Conservation (phyloP, 176 grass and related monocot species). For the Aegilops tauschii region DNA sequence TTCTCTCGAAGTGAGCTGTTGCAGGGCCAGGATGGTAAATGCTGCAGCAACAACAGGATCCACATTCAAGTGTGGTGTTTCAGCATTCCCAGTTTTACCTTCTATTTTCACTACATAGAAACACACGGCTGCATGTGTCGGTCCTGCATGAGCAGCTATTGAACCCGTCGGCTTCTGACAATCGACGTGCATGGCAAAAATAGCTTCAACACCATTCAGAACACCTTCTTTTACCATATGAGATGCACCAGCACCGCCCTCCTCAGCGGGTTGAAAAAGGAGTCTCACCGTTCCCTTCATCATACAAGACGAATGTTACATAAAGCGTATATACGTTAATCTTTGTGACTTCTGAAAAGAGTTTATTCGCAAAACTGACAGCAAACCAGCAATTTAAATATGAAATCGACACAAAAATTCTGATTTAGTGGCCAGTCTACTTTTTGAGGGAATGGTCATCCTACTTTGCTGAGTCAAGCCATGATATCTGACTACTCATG, state of each 20-base stretch:
- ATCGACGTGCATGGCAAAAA: slow-evolving; percentile 84
- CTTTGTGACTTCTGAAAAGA: not conserved
- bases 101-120: slow-evolving; percentile 79
- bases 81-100: slow-evolving; percentile 77
- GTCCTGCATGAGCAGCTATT: slow-evolving; percentile 57
- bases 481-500: not conserved
- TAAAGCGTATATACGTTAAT: not conserved
- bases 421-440: not conserved
- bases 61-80: slow-evolving; percentile 67
- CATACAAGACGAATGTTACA: slow-evolving; percentile 13
- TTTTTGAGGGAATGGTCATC: not conserved
- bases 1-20: slow-evolving; percentile 83
- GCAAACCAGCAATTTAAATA: slow-evolving; percentile 4
- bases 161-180: slow-evolving; percentile 48
- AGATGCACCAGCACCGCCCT: slow-evolving; percentile 86
- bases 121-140: slow-evolving; percentile 66
- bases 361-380: not conserved
- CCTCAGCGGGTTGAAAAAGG: slow-evolving; percentile 94
- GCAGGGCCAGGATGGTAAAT: slow-evolving; percentile 61
- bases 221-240: slow-evolving; percentile 85
- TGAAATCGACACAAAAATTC: not conserved
- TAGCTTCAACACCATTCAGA: slow-evolving; percentile 62
- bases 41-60: slow-evolving; percentile 73
- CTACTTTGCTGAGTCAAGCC: not conserved
- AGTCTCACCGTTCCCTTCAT: slow-evolving; percentile 86